phyloP scores from a whole-genome alignment of 441 rosid species.

The Erodium texanum region DNA sequence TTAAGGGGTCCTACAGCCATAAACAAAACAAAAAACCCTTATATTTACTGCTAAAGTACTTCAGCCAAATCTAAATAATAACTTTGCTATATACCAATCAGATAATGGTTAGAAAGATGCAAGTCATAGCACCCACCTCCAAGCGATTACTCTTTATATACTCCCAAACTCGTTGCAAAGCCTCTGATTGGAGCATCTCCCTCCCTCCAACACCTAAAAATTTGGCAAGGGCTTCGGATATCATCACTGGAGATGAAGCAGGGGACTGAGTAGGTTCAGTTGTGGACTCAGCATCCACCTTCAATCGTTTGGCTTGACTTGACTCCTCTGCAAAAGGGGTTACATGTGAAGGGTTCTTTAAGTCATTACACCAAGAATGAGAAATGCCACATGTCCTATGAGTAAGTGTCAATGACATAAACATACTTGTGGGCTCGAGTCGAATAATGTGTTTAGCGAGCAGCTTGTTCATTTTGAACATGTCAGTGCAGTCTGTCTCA shows the following conservation, averaged over 20 bases:
- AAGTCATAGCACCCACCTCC: slow-evolving; percentile 40
- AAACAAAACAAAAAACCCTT: slow-evolving; percentile 9
- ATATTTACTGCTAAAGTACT: no score
- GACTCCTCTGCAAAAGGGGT: slow-evolving; percentile 46
- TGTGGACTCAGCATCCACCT: slow-evolving; percentile 46
- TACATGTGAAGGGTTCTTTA: no score
- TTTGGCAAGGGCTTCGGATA: slow-evolving; percentile 58
- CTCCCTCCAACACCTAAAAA: slow-evolving; percentile 46
- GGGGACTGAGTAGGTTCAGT: slow-evolving; percentile 27
- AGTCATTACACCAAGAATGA: background rate
- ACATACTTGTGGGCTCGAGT: slow-evolving; percentile 69
- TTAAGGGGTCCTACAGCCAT: slow-evolving; percentile 48
- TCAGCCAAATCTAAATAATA: no score
- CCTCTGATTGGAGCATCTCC: slow-evolving; percentile 44
- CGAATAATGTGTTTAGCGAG: slow-evolving; percentile 81
- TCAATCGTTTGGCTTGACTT: slow-evolving; percentile 52
- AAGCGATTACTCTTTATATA: slow-evolving; percentile 46
- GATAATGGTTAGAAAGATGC: no score
- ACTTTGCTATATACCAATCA: no score
- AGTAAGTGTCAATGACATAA: background rate
- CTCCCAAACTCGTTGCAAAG: slow-evolving; percentile 47
- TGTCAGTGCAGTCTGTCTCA: slow-evolving; percentile 95
- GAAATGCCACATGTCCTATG: background rate
- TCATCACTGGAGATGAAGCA: slow-evolving; percentile 15
- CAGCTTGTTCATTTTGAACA: slow-evolving; percentile 95